phyloP scores from a whole-genome alignment of 495 filamentous ascomycete species.

The Podospora bellae-mahoneyi region DNA sequence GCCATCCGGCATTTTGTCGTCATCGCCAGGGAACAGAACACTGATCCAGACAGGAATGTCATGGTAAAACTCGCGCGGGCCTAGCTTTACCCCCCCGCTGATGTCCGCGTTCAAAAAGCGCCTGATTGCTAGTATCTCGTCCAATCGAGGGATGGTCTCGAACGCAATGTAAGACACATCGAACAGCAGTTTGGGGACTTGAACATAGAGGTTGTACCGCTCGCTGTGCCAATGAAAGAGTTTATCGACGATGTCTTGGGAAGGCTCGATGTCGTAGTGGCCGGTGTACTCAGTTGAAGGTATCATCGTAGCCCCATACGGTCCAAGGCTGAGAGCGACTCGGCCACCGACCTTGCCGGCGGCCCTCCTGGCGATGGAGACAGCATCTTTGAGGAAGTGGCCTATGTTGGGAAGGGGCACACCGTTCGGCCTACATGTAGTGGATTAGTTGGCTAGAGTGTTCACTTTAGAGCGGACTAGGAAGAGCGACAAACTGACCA shows the following conservation, averaged over 20 bases:
- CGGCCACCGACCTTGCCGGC: conserved; percentile 15
- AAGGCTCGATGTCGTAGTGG: conserved; percentile 43
- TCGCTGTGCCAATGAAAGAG: conserved; percentile 56
- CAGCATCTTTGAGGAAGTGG: conserved; percentile 32
- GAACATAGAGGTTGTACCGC: conserved; percentile 47
- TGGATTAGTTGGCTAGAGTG: not conserved
- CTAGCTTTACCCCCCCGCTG: too few species aligned
- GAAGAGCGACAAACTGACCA: not conserved
- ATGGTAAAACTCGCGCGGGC: too few species aligned
- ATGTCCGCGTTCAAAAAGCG: conserved; percentile 25
- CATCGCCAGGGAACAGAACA: conserved; percentile 56
- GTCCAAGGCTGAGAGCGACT: conserved; percentile 55
- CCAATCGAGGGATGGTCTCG: conserved; percentile 58
- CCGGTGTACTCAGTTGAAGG: conserved; percentile 64
- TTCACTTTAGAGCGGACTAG: not conserved
- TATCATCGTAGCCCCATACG: conserved; percentile 63
- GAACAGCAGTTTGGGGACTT: conserved; percentile 20
- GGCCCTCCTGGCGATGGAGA: conserved; percentile 39
- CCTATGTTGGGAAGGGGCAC: conserved; percentile 27
- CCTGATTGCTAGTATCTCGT: conserved; percentile 60
- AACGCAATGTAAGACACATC: conserved; percentile 58
- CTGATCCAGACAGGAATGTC: conserved; percentile 55
- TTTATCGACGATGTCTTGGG: conserved; percentile 40
- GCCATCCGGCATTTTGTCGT: conserved; percentile 45
- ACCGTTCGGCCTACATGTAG: conserved; percentile 14